phyloP scores from a whole-genome alignment of 2,329 filamentous ascomycete genomes.

The Penicillium olsonii region DNA sequence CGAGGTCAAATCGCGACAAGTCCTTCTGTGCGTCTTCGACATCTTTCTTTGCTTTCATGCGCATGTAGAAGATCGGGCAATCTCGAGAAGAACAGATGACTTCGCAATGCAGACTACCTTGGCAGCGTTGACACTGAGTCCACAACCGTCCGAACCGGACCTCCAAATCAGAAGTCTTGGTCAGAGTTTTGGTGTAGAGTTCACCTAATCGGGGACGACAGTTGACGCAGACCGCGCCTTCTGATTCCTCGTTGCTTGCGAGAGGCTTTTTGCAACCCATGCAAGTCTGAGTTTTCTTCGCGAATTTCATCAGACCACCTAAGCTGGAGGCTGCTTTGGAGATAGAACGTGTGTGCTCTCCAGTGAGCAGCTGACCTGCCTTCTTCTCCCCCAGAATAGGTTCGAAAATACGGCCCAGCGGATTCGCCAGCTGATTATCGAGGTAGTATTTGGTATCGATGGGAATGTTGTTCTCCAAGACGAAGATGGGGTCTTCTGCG shows the following conservation, averaged over 20 bases:
- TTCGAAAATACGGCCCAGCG: constrained; percentile 92
- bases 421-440: constrained; percentile 96
- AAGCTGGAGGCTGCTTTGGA: constrained; percentile 87
- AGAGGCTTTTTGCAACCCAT: constrained; percentile 99
- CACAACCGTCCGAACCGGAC: constrained; percentile 89
- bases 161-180: constrained; percentile 87
- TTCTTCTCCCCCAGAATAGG: constrained; percentile 94
- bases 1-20: constrained; percentile 82
- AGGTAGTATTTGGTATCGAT: constrained; percentile 99
- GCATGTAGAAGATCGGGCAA: constrained; percentile 99
- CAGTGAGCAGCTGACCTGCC: constrained; percentile 79
- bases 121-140: constrained; percentile 97
- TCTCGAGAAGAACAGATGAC: constrained; percentile 96
- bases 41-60: constrained; percentile 99
- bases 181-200: constrained; percentile 87
- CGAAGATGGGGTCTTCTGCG: constrained; percentile 94
- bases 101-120: constrained; percentile 96
- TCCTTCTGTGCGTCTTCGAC: constrained; percentile 94
- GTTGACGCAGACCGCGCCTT: constrained; percentile 83
- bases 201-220: constrained; percentile 85
- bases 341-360: constrained; percentile 93
- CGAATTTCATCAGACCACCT: constrained; percentile 96
- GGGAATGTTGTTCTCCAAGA: constrained; percentile 94
- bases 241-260: constrained; percentile 72
- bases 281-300: constrained; percentile 96